Conservation (phyloP, 768 basidiomycete species). For the Agrocybe pediades region DNA sequence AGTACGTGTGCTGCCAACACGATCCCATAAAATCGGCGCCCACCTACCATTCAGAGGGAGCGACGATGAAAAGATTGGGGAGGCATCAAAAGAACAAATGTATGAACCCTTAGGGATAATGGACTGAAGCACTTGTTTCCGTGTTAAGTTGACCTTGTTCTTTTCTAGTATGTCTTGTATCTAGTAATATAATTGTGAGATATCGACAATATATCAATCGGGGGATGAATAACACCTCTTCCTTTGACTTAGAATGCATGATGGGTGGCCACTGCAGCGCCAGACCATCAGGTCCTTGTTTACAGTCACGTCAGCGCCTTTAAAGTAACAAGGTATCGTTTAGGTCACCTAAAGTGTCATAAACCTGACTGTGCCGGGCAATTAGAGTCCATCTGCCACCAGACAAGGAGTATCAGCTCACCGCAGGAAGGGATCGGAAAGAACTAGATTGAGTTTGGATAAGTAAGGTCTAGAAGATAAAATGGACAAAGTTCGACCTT, state of each 20-base stretch:
- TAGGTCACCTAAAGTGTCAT: conserved; percentile 67
- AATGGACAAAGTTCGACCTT: conserved; percentile 50
- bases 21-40: conserved; percentile 1
- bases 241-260: conserved; percentile 42
- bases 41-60: background rate
- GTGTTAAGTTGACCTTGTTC: conserved; percentile 37
- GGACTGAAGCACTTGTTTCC: conserved; percentile 36
- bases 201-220: background rate
- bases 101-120: conserved; percentile 48
- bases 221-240: conserved; percentile 40
- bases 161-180: conserved; percentile 45
- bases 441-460: conserved; percentile 38
- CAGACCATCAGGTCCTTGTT: conserved; percentile 24
- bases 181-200: conserved; percentile 29
- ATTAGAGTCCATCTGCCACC: conserved; percentile 7
- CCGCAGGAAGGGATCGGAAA: conserved; percentile 75
- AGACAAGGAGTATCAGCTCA: conserved; percentile 20
- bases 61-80: conserved; percentile 21
- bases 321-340: background rate
- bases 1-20: conserved; percentile 7
- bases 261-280: conserved; percentile 45
- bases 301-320: conserved; percentile 29
- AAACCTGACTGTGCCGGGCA: conserved; percentile 66
- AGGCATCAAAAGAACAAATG: conserved; percentile 48
- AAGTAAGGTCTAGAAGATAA: background rate